A percentile compares a stretch with the other conserved stretches of the same genome.
These are phyloP conservation scores for Boletus subparvulus DNA, from an alignment of 768 basidiomycete species.

Conservation along the genomic window DNA sequence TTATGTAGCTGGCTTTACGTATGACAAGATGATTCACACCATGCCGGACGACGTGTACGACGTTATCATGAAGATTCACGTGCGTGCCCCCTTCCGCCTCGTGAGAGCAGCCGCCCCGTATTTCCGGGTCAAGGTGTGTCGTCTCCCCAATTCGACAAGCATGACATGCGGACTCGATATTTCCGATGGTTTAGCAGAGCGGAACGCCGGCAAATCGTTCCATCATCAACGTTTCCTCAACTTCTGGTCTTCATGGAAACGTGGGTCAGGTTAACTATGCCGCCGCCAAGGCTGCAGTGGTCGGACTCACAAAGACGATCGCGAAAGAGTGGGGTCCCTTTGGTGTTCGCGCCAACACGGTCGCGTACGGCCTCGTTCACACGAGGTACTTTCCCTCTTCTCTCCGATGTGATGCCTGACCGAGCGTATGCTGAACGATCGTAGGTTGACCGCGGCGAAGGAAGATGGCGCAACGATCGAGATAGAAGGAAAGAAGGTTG, in stretches of 20 bases:
- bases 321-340: slow-evolving; percentile 87
- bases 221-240: slow-evolving; percentile 81
- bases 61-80: slow-evolving; percentile 81
- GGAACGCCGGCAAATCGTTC: slow-evolving; percentile 65
- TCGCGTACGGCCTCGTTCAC: slow-evolving; percentile 76
- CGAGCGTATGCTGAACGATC: slow-evolving; percentile 1
- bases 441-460: slow-evolving; percentile 74
- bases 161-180: neutral
- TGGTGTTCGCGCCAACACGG: slow-evolving; percentile 78
- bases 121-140: slow-evolving; percentile 68
- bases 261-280: slow-evolving; percentile 86
- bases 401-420: neutral
- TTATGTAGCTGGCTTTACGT: slow-evolving; percentile 66
- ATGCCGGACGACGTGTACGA: slow-evolving; percentile 81
- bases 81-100: slow-evolving; percentile 83
- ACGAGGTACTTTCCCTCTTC: slow-evolving; percentile 51
- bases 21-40: slow-evolving; percentile 86
- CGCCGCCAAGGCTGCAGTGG: slow-evolving; percentile 73
- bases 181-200: slow-evolving; percentile 34
- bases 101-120: slow-evolving; percentile 82
- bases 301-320: slow-evolving; percentile 82
- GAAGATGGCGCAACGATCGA: slow-evolving; percentile 74
- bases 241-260: slow-evolving; percentile 82
- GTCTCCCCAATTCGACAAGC: neutral
- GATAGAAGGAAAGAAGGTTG: slow-evolving; percentile 81